Evolutionary conservation across 805 yeast genomes (phyloP), one percentile per base, ranked within the genome.

Genomic region (Candida golubevii): DNA sequence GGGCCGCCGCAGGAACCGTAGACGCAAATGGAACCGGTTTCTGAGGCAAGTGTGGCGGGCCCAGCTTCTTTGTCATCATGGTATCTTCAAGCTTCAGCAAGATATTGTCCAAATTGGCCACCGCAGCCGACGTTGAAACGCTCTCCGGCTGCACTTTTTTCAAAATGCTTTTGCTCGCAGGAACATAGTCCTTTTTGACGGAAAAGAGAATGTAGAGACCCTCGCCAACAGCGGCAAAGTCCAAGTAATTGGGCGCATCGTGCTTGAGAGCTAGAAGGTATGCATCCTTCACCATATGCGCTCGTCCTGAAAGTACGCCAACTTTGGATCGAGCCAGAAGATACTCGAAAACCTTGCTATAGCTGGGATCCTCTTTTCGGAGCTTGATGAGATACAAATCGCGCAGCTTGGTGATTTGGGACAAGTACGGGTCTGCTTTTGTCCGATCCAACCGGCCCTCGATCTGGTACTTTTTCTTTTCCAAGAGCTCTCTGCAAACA

Each of bases 381-480:
- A 85, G 56, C 46, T 77, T 74, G 31, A 78, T 66, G 14, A 83
- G 52, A 14, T 71, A 75, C 18, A 86, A 55, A 56, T 80, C 80
- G 53, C 86, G 69, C 1, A 82, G 64, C 8, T 60, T 53, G 1
- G 67, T 54, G 14, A 79, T 69, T 49, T 74, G 72, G 26, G 59
- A 50, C 48, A 87, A 61, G 56, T 87, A 87, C 10, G 65, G 66
- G 42, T 75, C 79, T 1, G 88, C 95, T 40, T 64, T 69, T 6
- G 50, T 44, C 4, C 67, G 56, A 54, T 78, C 81, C 36, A 88
- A 67, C 44, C 88, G 70, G 3, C 95, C 95, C 47, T 79, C 82
- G 36, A 86, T 63, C 28, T 66, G 65, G 51, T 81, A 61, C 31
- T 62, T 51, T 35, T 56, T 40, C 14, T 50, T 45, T 30, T 48